These are phyloP conservation scores for Macaranga tanarius DNA, from an alignment of 441 rosid genomes.

Conservation along the genomic window DNA sequence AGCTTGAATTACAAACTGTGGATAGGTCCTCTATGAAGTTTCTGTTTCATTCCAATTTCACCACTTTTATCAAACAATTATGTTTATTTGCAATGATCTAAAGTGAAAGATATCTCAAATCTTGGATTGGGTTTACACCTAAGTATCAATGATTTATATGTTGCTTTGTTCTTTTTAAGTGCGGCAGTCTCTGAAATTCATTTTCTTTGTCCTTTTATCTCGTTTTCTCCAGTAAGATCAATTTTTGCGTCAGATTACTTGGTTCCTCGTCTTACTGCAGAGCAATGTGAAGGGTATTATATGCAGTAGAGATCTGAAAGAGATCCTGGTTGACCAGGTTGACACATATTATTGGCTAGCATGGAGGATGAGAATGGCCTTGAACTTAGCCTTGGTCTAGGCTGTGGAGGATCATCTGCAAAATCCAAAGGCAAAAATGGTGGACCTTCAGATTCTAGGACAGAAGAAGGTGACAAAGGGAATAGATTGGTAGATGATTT, in stretches of 20 bases:
- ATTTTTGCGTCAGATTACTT: conserved; percentile 15
- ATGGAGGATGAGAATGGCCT: conserved; percentile 93
- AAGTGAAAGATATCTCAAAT: conserved; percentile 2
- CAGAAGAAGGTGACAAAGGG: conserved; percentile 61
- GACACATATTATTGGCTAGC: conserved; percentile 16
- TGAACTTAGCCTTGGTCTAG: conserved; percentile 89
- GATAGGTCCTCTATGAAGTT: background rate
- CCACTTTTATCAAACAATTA: background rate
- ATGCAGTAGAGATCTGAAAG: conserved; percentile 8
- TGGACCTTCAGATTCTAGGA: conserved; percentile 47
- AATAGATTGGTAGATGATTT: conserved; percentile 68
- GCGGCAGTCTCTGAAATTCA: too few relatives aligned
- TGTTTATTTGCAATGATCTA: background rate
- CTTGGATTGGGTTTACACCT: background rate
- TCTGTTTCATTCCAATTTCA: background rate
- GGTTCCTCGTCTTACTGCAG: conserved; percentile 14
- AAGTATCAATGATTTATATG: background rate
- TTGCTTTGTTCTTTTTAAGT: background rate
- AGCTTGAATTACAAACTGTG: too few relatives aligned
- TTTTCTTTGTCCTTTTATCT: background rate
- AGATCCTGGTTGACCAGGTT: conserved; percentile 10
- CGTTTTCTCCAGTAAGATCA: conserved; percentile 9
- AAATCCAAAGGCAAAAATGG: conserved; percentile 63
- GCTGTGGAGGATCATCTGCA: conserved; percentile 73
- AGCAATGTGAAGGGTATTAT: conserved; percentile 3